Evolutionary conservation across 768 basidiomycete species (phyloP).

Genomic region (Agaricus bisporus): DNA sequence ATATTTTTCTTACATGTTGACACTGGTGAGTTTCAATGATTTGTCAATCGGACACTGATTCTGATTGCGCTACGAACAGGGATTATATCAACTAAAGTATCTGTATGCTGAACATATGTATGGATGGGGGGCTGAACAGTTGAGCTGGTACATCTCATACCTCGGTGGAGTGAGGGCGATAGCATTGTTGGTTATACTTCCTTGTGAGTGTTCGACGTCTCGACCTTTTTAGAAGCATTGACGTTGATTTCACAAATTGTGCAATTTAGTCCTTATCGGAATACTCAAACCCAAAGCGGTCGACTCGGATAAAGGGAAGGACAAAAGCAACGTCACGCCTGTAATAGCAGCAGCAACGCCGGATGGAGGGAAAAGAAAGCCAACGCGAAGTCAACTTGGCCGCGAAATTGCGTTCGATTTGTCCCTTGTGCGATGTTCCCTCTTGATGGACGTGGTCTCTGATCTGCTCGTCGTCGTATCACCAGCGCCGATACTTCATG

Average conservation of each 20-base stretch:
- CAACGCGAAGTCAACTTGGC: slow-evolving; percentile 48
- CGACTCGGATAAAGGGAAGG: slow-evolving; percentile 9
- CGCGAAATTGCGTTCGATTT: slow-evolving; percentile 71
- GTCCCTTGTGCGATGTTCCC: slow-evolving; percentile 49
- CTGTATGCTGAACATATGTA: slow-evolving; percentile 73
- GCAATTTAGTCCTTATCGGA: not conserved
- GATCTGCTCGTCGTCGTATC: slow-evolving; percentile 51
- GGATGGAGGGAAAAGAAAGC: slow-evolving; percentile 31
- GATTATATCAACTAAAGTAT: slow-evolving; percentile 78
- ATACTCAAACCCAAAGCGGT: slow-evolving; percentile 8
- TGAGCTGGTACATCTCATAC: slow-evolving; percentile 74
- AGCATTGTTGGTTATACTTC: slow-evolving; percentile 46
- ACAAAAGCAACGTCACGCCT: not conserved
- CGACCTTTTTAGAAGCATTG: not conserved
- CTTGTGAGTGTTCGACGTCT: slow-evolving; percentile 22
- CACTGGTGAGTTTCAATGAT: slow-evolving; percentile 43
- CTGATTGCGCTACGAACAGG: slow-evolving; percentile 28
- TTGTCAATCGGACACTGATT: not conserved
- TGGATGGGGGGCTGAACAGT: slow-evolving; percentile 62
- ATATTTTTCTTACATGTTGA: slow-evolving; percentile 56
- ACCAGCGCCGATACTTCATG: slow-evolving; percentile 38
- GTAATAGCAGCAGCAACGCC: not conserved
- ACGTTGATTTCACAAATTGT: not conserved
- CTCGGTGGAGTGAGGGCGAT: slow-evolving; percentile 56
- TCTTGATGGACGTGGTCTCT: slow-evolving; percentile 61